Base-by-base conservation (phyloP, 805 yeast genomes). In the Candida morakotiae region DNA sequence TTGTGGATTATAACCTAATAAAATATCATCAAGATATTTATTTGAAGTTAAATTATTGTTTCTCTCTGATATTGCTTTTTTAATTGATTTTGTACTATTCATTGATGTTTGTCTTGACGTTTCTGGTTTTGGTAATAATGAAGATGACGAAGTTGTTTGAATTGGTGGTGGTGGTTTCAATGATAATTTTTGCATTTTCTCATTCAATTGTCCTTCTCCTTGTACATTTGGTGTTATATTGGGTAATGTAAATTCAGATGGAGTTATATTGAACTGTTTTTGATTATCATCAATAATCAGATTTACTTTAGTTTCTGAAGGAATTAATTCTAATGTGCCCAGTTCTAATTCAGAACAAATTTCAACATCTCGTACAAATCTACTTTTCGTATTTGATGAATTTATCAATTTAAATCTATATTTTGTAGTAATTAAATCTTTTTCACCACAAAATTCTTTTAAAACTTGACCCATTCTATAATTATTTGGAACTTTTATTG, bases 11-110 rank as follows among this genome's bases (percentile, higher is more conserved):
- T 49, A 52, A 2, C 59, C 62, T 6, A 45, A 46, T 34, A 60
- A 47, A 14, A 62, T 57, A 35, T 58, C 61, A 39, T 59, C 60
- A 18, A 61, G 53, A 31, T 56, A 56, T 38, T 53, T 53, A 34
- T 52, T 49, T 14, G 45, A 27, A 9, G 19, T 21, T 13, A 4
- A 9, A 21, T 21, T 16, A 13, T 15, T 21, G 17, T 15, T 26
- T 9, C 11, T 31, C 23, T 32, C 28, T 7, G 7, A 23, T 4
- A 33, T 3, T 4, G 36, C 23, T 8, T 23, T n/a, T 34, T 40
- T 40, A 10, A 28, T 35, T 5, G 36, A 35, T 20, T 26, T 31
- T 9, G 38, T 15, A 18, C 31, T 25, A 19, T 31, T 27, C 2
- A 18, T 15, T 13, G 34, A 20, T 19, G 5, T 2, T 27, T 9